A percentile compares a stretch with the other conserved stretches of the same genome.
phyloP scores from a whole-genome alignment of 176 grass and related monocot species.

The Cocos nucifera region DNA sequence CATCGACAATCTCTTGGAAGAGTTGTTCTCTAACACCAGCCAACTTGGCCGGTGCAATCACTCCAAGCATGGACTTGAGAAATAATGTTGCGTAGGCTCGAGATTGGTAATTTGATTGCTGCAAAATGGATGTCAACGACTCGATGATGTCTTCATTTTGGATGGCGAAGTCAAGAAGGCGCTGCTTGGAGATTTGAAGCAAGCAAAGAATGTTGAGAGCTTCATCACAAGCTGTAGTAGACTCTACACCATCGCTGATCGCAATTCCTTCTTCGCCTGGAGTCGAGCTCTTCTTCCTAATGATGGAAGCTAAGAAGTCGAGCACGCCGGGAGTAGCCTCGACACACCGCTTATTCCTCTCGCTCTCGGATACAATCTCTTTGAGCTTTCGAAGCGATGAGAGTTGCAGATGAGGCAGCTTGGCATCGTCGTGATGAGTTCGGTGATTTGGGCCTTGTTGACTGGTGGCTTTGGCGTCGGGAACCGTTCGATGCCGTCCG shows the following conservation, averaged over 20 bases:
- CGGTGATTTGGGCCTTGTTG: background rate
- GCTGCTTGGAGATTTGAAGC: background rate
- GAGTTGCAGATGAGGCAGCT: background rate
- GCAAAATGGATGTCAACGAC: too few species aligned
- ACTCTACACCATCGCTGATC: too few species aligned
- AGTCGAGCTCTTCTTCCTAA: too few species aligned
- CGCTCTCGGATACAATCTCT: slow-evolving; percentile 2
- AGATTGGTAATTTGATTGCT: too few species aligned
- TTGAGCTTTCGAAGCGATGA: background rate
- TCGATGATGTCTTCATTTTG: too few species aligned
- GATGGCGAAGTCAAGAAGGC: background rate
- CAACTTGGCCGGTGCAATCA: too few species aligned
- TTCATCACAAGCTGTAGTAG: background rate
- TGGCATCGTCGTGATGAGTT: background rate
- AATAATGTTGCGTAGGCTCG: too few species aligned
- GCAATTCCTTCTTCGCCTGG: too few species aligned
- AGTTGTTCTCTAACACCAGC: background rate
- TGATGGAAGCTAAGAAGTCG: background rate
- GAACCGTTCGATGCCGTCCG: background rate
- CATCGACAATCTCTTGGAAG: slow-evolving; percentile 1
- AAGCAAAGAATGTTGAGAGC: background rate
- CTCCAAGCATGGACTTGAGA: too few species aligned
- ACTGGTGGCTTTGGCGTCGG: background rate
- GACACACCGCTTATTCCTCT: slow-evolving; percentile 6
- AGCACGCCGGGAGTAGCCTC: background rate